Evolutionary conservation across 208 protist genomes (phyloP).

Genomic region (Novymonas esmeraldas): DNA sequence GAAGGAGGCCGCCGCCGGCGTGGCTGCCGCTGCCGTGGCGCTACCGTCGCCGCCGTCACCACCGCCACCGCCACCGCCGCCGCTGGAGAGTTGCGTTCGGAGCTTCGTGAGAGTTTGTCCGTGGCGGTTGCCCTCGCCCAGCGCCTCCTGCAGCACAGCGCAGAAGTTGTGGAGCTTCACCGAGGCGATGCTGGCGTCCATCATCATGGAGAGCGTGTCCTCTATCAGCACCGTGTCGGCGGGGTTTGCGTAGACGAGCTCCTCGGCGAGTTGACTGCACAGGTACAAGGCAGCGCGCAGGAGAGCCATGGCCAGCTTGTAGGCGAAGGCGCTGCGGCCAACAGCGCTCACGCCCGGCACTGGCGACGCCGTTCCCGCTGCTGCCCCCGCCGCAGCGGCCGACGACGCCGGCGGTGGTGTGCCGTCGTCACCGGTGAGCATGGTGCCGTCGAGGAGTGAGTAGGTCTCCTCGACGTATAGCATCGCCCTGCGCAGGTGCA

Average conservation of each 20-base stretch:
- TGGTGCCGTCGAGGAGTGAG: constrained; percentile 59
- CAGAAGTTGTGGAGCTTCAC: constrained; percentile 86
- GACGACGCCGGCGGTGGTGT: neutral
- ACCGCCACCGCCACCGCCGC: neutral
- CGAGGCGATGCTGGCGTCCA: constrained; percentile 80
- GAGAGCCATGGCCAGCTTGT: constrained; percentile 63
- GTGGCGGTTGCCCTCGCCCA: constrained; percentile 19
- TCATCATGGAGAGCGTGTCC: constrained; percentile 87
- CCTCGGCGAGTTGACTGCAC: constrained; percentile 58
- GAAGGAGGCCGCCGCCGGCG: neutral
- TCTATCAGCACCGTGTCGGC: constrained; percentile 87
- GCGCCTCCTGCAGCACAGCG: constrained; percentile 35
- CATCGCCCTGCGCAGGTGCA: constrained; percentile 83
- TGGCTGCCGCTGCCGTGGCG: neutral
- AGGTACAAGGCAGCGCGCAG: constrained; percentile 78
- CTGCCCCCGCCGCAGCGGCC: neutral
- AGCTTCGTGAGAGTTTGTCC: constrained; percentile 43
- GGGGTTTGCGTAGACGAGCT: constrained; percentile 59
- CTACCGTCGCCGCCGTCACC: neutral
- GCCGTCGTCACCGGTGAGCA: constrained; percentile 44
- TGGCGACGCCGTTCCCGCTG: neutral
- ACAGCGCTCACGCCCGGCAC: constrained; percentile 10
- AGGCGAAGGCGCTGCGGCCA: constrained; percentile 51
- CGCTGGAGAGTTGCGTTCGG: constrained; percentile 46
- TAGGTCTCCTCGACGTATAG: constrained; percentile 88